Evolutionary conservation across 768 basidiomycete species (phyloP).

Genomic region (Tulasnella sp.): DNA sequence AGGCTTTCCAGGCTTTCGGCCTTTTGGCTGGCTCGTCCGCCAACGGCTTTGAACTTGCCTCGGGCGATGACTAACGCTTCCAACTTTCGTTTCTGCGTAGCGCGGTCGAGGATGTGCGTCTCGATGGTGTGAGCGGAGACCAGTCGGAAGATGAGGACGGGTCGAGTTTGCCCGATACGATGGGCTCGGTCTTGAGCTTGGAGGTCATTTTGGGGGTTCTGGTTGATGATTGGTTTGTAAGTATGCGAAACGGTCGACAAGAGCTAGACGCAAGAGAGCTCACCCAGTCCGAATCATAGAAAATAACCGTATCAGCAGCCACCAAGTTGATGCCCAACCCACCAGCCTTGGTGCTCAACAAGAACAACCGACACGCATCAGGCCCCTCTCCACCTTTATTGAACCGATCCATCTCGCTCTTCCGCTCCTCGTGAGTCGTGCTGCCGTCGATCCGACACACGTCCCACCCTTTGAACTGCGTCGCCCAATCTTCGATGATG

Average conservation of each 20-base stretch:
- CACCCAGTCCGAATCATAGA: constrained; percentile 93
- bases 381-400: constrained; percentile 68
- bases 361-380: constrained; percentile 72
- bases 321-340: constrained; percentile 80
- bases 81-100: constrained; percentile 82
- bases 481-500: constrained; percentile 95
- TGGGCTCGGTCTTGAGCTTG: constrained; percentile 97
- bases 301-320: constrained; percentile 88
- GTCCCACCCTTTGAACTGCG: constrained; percentile 75
- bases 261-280: constrained; percentile 24
- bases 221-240: constrained; percentile 38
- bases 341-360: constrained; percentile 78
- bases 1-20: constrained; percentile 65
- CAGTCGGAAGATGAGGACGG: constrained; percentile 87
- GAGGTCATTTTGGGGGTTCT: constrained; percentile 96
- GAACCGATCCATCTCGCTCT: constrained; percentile 82
- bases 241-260: background rate
- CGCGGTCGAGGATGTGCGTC: constrained; percentile 87
- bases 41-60: constrained; percentile 48
- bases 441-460: constrained; percentile 93
- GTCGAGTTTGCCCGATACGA: constrained; percentile 91
- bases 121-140: constrained; percentile 89
- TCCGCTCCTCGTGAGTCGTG: constrained; percentile 77
- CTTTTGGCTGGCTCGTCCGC: constrained; percentile 42
- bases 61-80: constrained; percentile 96